Percentiles rank a stretch among this genome's conserved stretches.
Conservation (phyloP, 2,329 filamentous ascomycete genomes). For the Phialemonium atrogriseum region DNA sequence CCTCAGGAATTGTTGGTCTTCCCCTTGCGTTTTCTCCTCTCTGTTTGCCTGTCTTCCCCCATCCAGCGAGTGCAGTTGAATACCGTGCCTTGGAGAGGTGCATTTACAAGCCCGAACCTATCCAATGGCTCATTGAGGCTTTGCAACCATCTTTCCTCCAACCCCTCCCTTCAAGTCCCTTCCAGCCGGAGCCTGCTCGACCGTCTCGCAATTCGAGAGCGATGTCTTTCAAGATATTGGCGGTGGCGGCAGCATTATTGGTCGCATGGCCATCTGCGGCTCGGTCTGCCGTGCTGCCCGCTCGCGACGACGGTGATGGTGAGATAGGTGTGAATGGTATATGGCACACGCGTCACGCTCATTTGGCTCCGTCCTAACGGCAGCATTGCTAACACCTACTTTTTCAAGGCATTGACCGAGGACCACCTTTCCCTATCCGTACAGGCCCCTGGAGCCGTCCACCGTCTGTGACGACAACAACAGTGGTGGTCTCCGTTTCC, state of each 20-base stretch:
- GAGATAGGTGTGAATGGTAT: background rate
- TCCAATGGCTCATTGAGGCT: no score
- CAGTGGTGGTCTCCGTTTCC: no score
- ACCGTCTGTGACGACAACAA: no score
- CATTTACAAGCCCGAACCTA: no score
- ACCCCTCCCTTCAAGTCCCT: constrained; percentile 1
- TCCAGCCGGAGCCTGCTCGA: no score
- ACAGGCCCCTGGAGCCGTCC: no score
- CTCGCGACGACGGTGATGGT: constrained; percentile 3
- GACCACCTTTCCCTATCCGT: no score
- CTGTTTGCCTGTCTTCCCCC: background rate
- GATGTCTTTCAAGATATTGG: constrained; percentile 12
- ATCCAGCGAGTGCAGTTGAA: no score
- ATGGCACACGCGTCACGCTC: background rate
- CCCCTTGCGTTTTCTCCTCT: constrained; percentile 1
- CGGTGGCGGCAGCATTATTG: constrained; percentile 7
- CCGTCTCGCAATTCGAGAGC: constrained; percentile 1
- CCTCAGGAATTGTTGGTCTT: background rate
- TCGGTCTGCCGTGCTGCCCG: constrained; percentile 4
- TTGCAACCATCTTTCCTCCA: no score
- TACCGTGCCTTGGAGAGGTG: no score
- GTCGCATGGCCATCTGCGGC: constrained; percentile 5
- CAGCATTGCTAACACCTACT: constrained; percentile 9
- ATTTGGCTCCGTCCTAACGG: background rate
- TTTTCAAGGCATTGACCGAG: no score